Percentiles rank a stretch among this genome's conserved stretches.
These are phyloP conservation scores for Colletotrichum sp. DNA, from an alignment of 2,329 filamentous ascomycete genomes.

Conservation along the genomic window DNA sequence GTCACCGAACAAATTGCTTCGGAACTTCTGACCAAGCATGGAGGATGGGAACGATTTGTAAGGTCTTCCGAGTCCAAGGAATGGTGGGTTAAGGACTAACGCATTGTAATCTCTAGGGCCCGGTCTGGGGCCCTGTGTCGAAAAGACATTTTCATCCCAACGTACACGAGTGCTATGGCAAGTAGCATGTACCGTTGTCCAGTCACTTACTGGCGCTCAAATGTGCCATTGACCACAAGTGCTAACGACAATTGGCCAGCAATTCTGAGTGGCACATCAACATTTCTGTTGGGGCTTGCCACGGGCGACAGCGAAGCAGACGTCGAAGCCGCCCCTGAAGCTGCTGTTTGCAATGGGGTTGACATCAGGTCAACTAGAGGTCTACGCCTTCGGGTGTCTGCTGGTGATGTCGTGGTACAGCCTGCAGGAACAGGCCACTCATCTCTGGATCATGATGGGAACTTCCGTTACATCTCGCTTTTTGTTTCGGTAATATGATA, in stretches of 20 bases:
- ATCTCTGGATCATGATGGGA: not conserved
- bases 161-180: not conserved
- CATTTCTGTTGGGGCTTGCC: not conserved
- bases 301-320: not conserved
- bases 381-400: not conserved
- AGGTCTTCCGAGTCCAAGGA: not conserved
- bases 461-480: not conserved
- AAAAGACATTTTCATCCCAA: not conserved
- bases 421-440: not conserved
- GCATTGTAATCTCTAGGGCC: accelerated
- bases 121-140: not conserved
- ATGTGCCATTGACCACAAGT: accelerated
- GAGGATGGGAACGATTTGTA: not conserved
- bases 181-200: not conserved
- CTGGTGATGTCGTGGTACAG: not conserved
- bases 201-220: not conserved
- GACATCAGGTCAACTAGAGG: not conserved
- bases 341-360: not conserved
- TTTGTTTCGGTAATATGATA: not conserved
- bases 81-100: not conserved
- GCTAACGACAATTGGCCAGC: not conserved
- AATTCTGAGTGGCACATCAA: not conserved
- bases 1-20: not conserved
- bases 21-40: not conserved
- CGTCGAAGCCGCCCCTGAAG: not conserved